Conservation (phyloP, 2,329 filamentous ascomycete species). For the Ascochyta lentis region DNA sequence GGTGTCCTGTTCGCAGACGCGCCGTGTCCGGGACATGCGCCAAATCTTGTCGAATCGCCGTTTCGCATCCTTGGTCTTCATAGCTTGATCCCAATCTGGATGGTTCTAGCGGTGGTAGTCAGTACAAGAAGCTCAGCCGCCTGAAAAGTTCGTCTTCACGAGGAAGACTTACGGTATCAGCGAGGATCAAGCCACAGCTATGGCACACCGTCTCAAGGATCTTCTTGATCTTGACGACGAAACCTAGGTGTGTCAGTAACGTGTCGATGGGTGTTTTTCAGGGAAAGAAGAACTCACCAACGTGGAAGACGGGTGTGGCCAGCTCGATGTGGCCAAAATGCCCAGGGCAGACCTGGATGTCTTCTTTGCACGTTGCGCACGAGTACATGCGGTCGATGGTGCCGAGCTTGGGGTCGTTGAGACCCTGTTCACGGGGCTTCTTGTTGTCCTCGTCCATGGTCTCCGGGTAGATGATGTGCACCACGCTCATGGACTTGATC, state of each 20-base stretch:
- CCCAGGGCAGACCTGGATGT: constrained; percentile 93
- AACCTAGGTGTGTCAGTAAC: constrained; percentile 63
- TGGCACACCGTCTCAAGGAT: constrained; percentile 98
- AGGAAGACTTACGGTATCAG: constrained; percentile 92
- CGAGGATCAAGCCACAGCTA: constrained; percentile 96
- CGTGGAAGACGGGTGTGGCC: constrained; percentile 92
- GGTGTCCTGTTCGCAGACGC: constrained; percentile 78
- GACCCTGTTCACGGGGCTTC: constrained; percentile 85
- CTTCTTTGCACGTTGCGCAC: constrained; percentile 95
- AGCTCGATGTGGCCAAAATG: constrained; percentile 99
- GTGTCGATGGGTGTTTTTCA: not conserved
- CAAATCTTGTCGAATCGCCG: constrained; percentile 91
- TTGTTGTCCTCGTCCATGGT: constrained; percentile 97
- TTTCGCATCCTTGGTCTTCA: constrained; percentile 89
- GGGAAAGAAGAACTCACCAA: constrained; percentile 59
- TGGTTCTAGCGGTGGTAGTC: constrained; percentile 67
- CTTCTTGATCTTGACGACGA: constrained; percentile 99
- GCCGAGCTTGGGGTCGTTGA: constrained; percentile 94
- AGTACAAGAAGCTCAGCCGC: constrained; percentile 60
- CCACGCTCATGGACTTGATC: constrained; percentile 98
- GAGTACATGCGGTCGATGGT: constrained; percentile 96
- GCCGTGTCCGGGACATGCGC: constrained; percentile 88
- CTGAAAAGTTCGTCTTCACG: constrained; percentile 61
- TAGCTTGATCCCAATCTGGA: constrained; percentile 80
- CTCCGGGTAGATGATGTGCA: constrained; percentile 96